A percentile compares a stretch with the other conserved stretches of the same genome.
phyloP scores from a whole-genome alignment of 345 rosid genomes.

The Sonneratia alba region DNA sequence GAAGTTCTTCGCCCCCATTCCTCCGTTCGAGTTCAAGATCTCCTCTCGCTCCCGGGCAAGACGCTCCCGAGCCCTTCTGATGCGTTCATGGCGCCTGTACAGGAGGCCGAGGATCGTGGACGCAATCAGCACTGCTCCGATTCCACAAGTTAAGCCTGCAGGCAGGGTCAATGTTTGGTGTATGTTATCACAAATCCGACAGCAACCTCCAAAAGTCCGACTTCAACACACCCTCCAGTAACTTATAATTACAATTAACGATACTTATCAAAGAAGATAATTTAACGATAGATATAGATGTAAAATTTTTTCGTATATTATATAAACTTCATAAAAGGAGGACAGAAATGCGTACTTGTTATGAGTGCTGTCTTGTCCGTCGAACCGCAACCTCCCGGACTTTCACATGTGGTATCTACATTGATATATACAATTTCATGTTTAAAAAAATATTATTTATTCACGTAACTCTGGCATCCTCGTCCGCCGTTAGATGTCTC shows the following conservation, averaged over 20 bases:
- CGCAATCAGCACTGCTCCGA: slow-evolving; percentile 10
- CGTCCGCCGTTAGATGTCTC: too few relatives aligned
- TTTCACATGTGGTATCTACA: slow-evolving; percentile 30
- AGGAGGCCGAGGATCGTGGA: slow-evolving; percentile 13
- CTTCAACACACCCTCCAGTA: too few relatives aligned
- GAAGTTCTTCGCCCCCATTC: slow-evolving; percentile 41
- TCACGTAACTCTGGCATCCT: too few relatives aligned
- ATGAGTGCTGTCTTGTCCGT: slow-evolving; percentile 24
- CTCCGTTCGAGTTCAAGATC: slow-evolving; percentile 30
- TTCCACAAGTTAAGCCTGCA: slow-evolving; percentile 28
- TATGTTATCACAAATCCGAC: too few relatives aligned
- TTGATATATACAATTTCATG: not conserved
- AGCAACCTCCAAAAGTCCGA: too few relatives aligned
- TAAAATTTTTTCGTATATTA: too few relatives aligned
- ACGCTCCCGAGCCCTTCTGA: slow-evolving; percentile 22
- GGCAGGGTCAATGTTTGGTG: not conserved
- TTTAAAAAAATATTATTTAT: too few relatives aligned
- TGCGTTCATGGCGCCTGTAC: slow-evolving; percentile 24
- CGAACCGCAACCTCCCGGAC: slow-evolving; percentile 25
- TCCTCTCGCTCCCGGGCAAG: slow-evolving; percentile 26
- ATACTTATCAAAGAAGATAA: too few relatives aligned
- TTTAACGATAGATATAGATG: too few relatives aligned
- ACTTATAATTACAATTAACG: too few relatives aligned
- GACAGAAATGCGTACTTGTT: too few relatives aligned
- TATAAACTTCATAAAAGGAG: too few relatives aligned